phyloP scores from a whole-genome alignment of 73 alveolate genomes.

The Stentor roeselii region DNA sequence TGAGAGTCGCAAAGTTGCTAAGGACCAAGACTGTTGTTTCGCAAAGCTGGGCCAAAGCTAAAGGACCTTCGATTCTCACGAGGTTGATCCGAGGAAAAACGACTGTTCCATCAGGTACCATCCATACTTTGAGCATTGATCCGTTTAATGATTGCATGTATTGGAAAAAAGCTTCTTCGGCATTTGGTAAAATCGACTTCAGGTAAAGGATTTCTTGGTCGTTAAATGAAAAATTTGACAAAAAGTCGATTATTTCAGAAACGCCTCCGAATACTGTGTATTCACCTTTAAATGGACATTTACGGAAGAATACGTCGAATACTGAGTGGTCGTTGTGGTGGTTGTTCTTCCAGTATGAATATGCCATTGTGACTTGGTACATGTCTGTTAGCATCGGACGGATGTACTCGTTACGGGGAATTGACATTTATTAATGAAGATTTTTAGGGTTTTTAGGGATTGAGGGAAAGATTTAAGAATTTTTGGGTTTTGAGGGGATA shows the following conservation, averaged over 20 bases:
- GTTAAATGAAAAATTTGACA: conserved; percentile 55
- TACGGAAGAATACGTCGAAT: conserved; percentile 70
- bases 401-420: background rate
- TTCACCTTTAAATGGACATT: conserved; percentile 69
- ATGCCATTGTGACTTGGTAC: conserved; percentile 63
- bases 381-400: conserved; percentile 66
- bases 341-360: conserved; percentile 61
- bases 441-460: too few species aligned
- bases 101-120: conserved; percentile 58
- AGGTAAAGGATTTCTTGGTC: conserved; percentile 57
- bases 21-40: conserved; percentile 78
- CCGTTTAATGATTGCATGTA: conserved; percentile 46
- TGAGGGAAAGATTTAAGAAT: too few species aligned
- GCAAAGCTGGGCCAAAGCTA: conserved; percentile 53
- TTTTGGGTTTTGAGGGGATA: too few species aligned
- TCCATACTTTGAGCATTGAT: conserved; percentile 40
- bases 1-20: conserved; percentile 74
- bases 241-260: conserved; percentile 56
- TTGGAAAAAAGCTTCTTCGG: conserved; percentile 61
- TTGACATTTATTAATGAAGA: conserved; percentile 3
- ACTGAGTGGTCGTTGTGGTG: conserved; percentile 49
- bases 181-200: conserved; percentile 45
- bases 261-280: conserved; percentile 76
- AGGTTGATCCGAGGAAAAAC: conserved; percentile 68
- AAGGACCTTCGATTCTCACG: conserved; percentile 68